Conservation (phyloP, 2,329 filamentous ascomycete genomes). For the Helotiales sp. region DNA sequence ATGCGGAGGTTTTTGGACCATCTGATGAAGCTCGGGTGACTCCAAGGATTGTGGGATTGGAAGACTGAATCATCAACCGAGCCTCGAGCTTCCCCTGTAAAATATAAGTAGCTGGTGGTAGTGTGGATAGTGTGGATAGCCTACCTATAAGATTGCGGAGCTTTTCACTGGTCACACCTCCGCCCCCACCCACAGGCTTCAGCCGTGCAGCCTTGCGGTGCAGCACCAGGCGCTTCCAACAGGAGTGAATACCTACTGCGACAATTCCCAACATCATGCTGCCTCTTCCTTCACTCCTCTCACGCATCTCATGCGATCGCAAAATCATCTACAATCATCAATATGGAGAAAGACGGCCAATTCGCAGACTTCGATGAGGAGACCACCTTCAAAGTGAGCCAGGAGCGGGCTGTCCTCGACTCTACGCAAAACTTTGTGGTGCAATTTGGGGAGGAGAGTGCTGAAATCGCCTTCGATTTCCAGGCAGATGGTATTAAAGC, state of each 20-base stretch:
- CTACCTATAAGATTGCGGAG: too few relatives aligned
- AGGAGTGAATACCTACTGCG: neutral
- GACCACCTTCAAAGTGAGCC: conserved; percentile 51
- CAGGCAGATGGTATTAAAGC: conserved; percentile 47
- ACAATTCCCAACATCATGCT: conserved; percentile 23
- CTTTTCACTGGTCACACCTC: conserved; percentile 2
- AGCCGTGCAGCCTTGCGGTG: conserved; percentile 25
- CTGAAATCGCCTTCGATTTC: conserved; percentile 62
- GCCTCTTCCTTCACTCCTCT: conserved; percentile 15
- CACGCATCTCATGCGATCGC: conserved; percentile 6
- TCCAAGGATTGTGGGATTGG: conserved; percentile 6
- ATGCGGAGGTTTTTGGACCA: conserved; percentile 13
- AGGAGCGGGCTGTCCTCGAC: conserved; percentile 48
- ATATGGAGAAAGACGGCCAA: conserved; percentile 27
- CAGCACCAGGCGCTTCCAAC: conserved; percentile 20
- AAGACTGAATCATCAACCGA: neutral
- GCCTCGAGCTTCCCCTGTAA: neutral
- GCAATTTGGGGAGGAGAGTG: conserved; percentile 63
- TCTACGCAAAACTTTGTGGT: conserved; percentile 64
- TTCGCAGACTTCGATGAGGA: conserved; percentile 56
- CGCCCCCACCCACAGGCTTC: conserved; percentile 13
- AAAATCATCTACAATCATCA: conserved; percentile 8
- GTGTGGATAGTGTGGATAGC: too few relatives aligned
- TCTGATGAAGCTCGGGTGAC: conserved; percentile 30
- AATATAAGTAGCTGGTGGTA: too few relatives aligned